These are phyloP conservation scores for Pythium dissotocum DNA, from an alignment of 352 stramenopile species.

Conservation along the genomic window DNA sequence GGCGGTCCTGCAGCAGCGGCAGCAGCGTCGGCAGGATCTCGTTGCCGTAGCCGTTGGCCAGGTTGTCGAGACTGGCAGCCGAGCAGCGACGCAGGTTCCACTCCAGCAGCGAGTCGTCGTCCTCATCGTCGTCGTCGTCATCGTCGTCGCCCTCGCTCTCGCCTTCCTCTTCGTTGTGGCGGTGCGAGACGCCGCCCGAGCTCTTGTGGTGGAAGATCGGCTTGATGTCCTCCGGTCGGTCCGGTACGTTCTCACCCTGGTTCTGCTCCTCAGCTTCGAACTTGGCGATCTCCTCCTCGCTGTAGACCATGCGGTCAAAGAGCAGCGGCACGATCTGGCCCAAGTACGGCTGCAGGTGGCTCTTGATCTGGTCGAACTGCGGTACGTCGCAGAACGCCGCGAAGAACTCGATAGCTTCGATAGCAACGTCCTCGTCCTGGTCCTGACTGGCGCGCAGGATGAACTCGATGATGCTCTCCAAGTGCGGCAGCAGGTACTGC, in stretches of 20 bases:
- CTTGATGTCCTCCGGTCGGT: slow-evolving; percentile 91
- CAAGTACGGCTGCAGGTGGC: slow-evolving; percentile 82
- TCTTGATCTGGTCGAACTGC: slow-evolving; percentile 92
- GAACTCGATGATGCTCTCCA: slow-evolving; percentile 92
- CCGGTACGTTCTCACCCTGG: slow-evolving; percentile 85
- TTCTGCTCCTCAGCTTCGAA: slow-evolving; percentile 91
- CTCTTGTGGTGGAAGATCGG: slow-evolving; percentile 80
- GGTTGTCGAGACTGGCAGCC: slow-evolving; percentile 93
- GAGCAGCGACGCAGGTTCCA: slow-evolving; percentile 96
- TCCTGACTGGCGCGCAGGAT: slow-evolving; percentile 89
- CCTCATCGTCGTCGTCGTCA: slow-evolving; percentile 89
- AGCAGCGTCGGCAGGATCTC: slow-evolving; percentile 92
- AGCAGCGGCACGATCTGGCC: slow-evolving; percentile 92
- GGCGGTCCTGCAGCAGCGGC: slow-evolving; percentile 89
- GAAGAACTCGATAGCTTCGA: slow-evolving; percentile 92
- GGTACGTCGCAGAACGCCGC: slow-evolving; percentile 89
- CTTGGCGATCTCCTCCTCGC: slow-evolving; percentile 88
- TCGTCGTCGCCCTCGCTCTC: slow-evolving; percentile 85
- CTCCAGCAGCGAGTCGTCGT: slow-evolving; percentile 93
- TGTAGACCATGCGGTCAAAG: slow-evolving; percentile 95
- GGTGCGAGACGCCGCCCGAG: slow-evolving; percentile 34
- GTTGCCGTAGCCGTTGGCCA: slow-evolving; percentile 92
- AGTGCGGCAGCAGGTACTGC: slow-evolving; percentile 88
- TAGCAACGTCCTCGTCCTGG: slow-evolving; percentile 80
- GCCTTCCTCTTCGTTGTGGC: slow-evolving; percentile 34